Conservation (phyloP, 345 rosid species). For the Citrus reticulata region DNA sequence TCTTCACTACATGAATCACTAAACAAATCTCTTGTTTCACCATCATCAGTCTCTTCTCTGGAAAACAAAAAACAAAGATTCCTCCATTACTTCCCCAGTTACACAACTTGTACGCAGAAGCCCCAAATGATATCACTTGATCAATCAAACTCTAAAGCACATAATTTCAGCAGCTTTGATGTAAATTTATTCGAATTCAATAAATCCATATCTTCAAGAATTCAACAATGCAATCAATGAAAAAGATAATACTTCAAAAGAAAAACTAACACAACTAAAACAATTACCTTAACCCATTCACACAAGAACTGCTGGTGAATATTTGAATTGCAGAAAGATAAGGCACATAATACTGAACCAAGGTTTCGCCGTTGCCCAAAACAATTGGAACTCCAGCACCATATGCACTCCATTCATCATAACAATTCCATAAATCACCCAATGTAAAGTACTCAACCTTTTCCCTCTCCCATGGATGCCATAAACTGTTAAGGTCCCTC, state of each 20-base stretch:
- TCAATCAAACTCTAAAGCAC: neutral
- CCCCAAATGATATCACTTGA: neutral
- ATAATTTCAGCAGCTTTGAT: neutral
- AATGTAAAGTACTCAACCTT: constrained; percentile 78
- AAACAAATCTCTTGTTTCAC: constrained; percentile 72
- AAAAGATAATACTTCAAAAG: neutral
- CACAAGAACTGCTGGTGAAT: constrained; percentile 70
- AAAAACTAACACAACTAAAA: neutral
- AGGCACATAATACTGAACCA: constrained; percentile 95
- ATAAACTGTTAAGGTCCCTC: constrained; percentile 72
- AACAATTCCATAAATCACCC: constrained; percentile 83
- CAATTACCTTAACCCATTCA: constrained; percentile 63
- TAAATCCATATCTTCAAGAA: neutral
- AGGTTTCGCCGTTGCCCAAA: constrained; percentile 62
- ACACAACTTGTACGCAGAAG: neutral
- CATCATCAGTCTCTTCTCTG: constrained; percentile 83
- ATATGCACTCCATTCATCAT: constrained; percentile 99
- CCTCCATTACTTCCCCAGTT: neutral
- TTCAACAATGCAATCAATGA: neutral
- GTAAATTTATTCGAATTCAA: neutral
- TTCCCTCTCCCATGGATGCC: constrained; percentile 97
- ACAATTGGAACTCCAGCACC: constrained; percentile 95
- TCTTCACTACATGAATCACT: constrained; percentile 90
- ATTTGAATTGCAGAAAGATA: constrained; percentile 96
- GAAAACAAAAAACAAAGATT: neutral